Percentiles rank a stretch among this genome's conserved stretches.
Conservation (phyloP, 805 yeast species). For the Ogataea philodendri region DNA sequence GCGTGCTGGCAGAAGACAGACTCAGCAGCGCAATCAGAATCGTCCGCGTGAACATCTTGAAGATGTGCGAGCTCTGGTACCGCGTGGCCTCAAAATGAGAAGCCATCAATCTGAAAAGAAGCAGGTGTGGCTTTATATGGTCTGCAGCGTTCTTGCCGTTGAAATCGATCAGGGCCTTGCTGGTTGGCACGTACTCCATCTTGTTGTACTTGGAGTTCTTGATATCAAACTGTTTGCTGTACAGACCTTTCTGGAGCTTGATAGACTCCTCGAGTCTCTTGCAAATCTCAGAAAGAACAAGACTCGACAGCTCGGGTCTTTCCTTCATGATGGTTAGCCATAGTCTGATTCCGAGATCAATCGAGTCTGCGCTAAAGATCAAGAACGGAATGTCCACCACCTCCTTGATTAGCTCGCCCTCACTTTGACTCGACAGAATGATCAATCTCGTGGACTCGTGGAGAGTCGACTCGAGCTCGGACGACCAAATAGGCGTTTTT, state of each 20-base stretch:
- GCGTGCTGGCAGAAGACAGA: slow-evolving; percentile 62
- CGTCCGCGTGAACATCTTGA: slow-evolving; percentile 66
- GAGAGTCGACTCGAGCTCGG: slow-evolving; percentile 41
- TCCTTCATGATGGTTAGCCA: slow-evolving; percentile 82
- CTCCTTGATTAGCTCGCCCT: slow-evolving; percentile 47
- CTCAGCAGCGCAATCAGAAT: slow-evolving; percentile 53
- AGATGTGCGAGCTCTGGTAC: slow-evolving; percentile 65
- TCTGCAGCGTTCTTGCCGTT: slow-evolving; percentile 48
- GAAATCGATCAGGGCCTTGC: slow-evolving; percentile 55
- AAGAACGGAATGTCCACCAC: slow-evolving; percentile 71
- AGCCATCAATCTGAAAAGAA: slow-evolving; percentile 62
- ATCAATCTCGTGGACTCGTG: slow-evolving; percentile 42
- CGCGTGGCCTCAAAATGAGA: slow-evolving; percentile 79
- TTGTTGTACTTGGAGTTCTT: slow-evolving; percentile 56
- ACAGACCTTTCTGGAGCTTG: slow-evolving; percentile 60
- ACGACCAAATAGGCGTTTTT: slow-evolving; percentile 24
- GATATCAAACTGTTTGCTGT: slow-evolving; percentile 53
- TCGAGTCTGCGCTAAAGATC: slow-evolving; percentile 54
- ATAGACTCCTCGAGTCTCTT: slow-evolving; percentile 68
- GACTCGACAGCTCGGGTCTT: slow-evolving; percentile 52
- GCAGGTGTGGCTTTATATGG: slow-evolving; percentile 61
- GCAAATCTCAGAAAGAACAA: slow-evolving; percentile 68
- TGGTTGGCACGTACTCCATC: slow-evolving; percentile 91
- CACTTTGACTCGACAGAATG: slow-evolving; percentile 37
- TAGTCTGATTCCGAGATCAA: slow-evolving; percentile 65